These are phyloP conservation scores for Cladobotryum mycophilum DNA, from an alignment of 2,329 filamentous ascomycete species.

Conservation along the genomic window DNA sequence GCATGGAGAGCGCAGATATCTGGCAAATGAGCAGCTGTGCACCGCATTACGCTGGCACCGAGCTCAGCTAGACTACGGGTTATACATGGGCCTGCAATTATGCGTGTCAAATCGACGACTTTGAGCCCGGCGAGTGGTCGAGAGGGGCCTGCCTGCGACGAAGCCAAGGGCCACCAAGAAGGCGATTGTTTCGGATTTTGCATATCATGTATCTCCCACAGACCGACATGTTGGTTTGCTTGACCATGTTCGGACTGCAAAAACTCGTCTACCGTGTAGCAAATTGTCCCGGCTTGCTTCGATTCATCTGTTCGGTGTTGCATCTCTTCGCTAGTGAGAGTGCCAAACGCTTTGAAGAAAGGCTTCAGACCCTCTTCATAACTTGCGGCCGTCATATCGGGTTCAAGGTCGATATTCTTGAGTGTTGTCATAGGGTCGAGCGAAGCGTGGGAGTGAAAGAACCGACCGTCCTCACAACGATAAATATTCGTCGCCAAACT, in stretches of 20 bases:
- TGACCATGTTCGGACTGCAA: conserved; percentile 22
- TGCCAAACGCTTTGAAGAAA: conserved; percentile 10
- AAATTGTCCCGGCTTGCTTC: conserved; percentile 21
- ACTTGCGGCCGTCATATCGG: conserved; percentile 10
- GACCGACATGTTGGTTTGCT: conserved; percentile 11
- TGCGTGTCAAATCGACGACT: conserved; percentile 41
- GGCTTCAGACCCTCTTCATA: conserved; percentile 13
- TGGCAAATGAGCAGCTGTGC: conserved; percentile 33
- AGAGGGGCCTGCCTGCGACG: background rate
- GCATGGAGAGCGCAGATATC: conserved; percentile 38
- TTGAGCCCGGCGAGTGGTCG: conserved; percentile 40
- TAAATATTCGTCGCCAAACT: conserved; percentile 20
- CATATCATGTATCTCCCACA: conserved; percentile 3
- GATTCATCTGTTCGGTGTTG: conserved; percentile 16
- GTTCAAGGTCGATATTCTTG: conserved; percentile 12
- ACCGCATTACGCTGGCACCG: conserved; percentile 65
- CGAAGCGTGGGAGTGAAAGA: conserved; percentile 19
- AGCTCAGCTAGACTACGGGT: conserved; percentile 4
- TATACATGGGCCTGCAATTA: conserved; percentile 1
- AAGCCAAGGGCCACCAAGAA: conserved; percentile 7
- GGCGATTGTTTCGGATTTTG: conserved; percentile 9
- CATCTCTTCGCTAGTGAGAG: conserved; percentile 11
- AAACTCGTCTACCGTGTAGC: conserved; percentile 21
- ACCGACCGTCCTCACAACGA: conserved; percentile 15
- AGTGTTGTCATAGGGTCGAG: conserved; percentile 16